Evolutionary conservation across 305 asterid genomes (phyloP).

Genomic region (Withania somnifera): DNA sequence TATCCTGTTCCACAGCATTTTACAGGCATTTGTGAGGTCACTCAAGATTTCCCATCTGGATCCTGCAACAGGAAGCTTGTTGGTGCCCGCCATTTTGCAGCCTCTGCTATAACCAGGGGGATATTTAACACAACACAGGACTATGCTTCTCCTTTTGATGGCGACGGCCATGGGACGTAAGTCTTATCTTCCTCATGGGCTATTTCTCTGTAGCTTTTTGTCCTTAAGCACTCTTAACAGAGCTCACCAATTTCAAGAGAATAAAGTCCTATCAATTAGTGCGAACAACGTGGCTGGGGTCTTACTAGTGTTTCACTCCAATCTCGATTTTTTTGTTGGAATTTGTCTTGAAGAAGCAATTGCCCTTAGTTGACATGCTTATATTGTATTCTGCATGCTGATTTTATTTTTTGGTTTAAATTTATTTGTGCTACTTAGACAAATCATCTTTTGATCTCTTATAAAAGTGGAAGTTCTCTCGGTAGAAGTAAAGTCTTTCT

Average conservation of each 20-base stretch:
- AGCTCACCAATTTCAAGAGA: neutral
- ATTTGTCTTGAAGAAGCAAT: neutral
- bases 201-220: neutral
- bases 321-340: neutral
- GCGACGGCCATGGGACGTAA: slow-evolving; percentile 99
- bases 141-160: slow-evolving; percentile 93
- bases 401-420: neutral
- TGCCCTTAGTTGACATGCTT: neutral
- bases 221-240: neutral
- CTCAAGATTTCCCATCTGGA: slow-evolving; percentile 90
- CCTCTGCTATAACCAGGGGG: slow-evolving; percentile 97
- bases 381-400: too few species aligned
- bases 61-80: slow-evolving; percentile 96
- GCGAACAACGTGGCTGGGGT: neutral
- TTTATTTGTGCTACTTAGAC: neutral
- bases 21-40: slow-evolving; percentile 94
- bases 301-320: neutral
- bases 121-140: slow-evolving; percentile 89
- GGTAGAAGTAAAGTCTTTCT: neutral
- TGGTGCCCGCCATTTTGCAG: slow-evolving; percentile 99
- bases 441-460: neutral
- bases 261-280: neutral
- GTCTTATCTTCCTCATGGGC: slow-evolving; percentile 18
- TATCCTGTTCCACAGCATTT: slow-evolving; percentile 82
- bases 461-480: neutral